A percentile compares a stretch with the other conserved stretches of the same genome.
Conservation (phyloP, 495 filamentous ascomycete genomes). For the Hypomontagnella submonticulosa region DNA sequence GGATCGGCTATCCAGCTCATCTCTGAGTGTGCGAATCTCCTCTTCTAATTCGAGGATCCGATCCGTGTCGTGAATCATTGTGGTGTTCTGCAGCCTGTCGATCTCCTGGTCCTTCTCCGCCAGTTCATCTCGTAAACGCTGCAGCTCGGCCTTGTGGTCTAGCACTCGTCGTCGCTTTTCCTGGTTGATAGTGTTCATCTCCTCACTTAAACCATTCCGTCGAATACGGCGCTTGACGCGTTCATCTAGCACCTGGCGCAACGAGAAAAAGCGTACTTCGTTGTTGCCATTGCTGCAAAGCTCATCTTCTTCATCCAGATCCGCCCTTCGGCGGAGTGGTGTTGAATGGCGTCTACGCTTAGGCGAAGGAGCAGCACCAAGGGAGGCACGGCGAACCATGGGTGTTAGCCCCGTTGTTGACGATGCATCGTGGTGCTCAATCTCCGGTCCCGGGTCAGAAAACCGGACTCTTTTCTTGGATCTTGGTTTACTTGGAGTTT, state of each 20-base stretch:
- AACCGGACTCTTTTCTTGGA: constrained; percentile 75
- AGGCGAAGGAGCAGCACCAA: constrained; percentile 55
- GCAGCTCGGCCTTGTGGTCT: constrained; percentile 54
- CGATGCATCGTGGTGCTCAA: constrained; percentile 25
- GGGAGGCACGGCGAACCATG: constrained; percentile 67
- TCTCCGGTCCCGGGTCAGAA: constrained; percentile 72
- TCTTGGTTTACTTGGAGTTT: constrained; percentile 44
- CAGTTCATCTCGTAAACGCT: constrained; percentile 64
- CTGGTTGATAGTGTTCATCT: constrained; percentile 72
- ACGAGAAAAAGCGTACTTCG: constrained; percentile 66
- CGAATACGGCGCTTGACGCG: constrained; percentile 77
- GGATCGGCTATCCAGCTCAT: constrained; percentile 45
- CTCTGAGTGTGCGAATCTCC: constrained; percentile 52
- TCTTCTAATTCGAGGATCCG: constrained; percentile 56
- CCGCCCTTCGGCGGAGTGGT: constrained; percentile 38
- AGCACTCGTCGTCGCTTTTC: constrained; percentile 62
- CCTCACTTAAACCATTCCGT: constrained; percentile 77
- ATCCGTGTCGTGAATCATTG: constrained; percentile 51
- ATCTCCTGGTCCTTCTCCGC: constrained; percentile 62
- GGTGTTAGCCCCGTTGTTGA: constrained; percentile 75
- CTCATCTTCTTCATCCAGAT: constrained; percentile 29
- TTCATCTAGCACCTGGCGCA: constrained; percentile 74
- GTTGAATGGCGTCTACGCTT: constrained; percentile 60
- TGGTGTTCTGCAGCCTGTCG: constrained; percentile 62
- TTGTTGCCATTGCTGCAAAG: constrained; percentile 50